Base-by-base conservation (phyloP, 768 basidiomycete genomes). In the Fomitopsis serialis region DNA sequence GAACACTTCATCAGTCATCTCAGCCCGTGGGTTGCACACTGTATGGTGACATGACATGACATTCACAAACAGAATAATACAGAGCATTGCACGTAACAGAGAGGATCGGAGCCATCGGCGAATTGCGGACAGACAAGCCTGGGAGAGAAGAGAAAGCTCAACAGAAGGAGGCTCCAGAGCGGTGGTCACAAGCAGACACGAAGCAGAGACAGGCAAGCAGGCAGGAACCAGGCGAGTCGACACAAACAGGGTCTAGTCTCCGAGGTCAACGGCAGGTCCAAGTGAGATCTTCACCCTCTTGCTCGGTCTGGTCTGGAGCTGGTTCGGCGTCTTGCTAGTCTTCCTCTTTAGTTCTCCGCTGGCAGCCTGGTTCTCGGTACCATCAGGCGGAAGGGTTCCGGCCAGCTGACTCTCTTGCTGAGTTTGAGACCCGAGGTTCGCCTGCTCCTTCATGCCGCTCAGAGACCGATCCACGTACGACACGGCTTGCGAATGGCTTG, bases 281-380 rank as follows among this genome's bases (percentile, higher is more conserved):
- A 91, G 69, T 15, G 88, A 92, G 46, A 90, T 78, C 70, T 90
- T 92, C 55, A 82, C 60, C 62, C 79, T 87, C 73, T 89, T 90
- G 58, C 40, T 58, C 19, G 45, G 55, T 40, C 52, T 59, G 55
- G 50, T 17, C 52, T 44, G 47, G 42, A 50, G 62, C 53, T 42
- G 29, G 53, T 29, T 44, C 8, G 15, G 32, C 32, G 21, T 45
- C 43, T 29, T 48, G 34, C 51, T 46, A 17, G 64, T 64, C 51
- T 69, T 72, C 52, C 71, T 64, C 56, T 79, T 76, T 54, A 58
- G 54, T 49, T 40, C 37, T 61, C 58, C 55, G 56, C 56, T 45
- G 61, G 17, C 15, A 15, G 17, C 11, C 15, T 53, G 25, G 47
- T 23, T 25, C 36, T 22, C 52, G 35, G 37, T 40, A 15, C 24